Evolutionary conservation across 1,284 basidiomycete species (phyloP).

Genomic region (Microbotryum scabiosae): DNA sequence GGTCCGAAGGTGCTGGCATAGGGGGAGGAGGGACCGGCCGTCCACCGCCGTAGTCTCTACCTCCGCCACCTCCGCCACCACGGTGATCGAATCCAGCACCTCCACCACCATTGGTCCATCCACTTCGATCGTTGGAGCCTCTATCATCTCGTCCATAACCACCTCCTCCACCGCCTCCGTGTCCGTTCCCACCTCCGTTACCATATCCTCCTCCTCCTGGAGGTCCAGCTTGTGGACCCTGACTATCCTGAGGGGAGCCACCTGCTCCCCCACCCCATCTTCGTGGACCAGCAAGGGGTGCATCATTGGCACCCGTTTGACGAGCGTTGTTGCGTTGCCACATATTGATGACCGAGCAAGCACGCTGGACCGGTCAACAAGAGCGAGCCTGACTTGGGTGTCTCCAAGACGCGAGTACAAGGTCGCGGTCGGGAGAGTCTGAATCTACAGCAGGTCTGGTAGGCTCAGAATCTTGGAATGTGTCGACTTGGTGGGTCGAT

Average conservation of each 20-base stretch:
- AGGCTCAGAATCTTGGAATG: too few relatives aligned
- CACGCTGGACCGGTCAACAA: not conserved
- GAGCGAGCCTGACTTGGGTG: not conserved
- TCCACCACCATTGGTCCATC: not conserved
- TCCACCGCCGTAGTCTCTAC: constrained; percentile 13
- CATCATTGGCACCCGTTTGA: constrained; percentile 30
- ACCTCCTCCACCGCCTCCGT: constrained; percentile 20
- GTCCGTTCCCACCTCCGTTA: constrained; percentile 22
- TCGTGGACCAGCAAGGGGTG: constrained; percentile 23
- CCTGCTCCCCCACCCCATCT: constrained; percentile 28
- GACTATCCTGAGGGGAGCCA: constrained; percentile 1
- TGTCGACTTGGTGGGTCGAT: too few relatives aligned
- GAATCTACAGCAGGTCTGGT: too few relatives aligned
- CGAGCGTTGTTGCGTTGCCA: constrained; percentile 17
- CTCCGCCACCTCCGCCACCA: constrained; percentile 2
- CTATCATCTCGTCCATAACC: constrained; percentile 16
- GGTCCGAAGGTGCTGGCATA: not conserved
- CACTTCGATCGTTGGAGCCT: constrained; percentile 1
- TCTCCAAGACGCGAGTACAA: not conserved
- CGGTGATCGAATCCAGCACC: constrained; percentile 7
- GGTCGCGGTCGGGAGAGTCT: not conserved
- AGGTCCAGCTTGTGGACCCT: constrained; percentile 1
- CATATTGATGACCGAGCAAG: constrained; percentile 7
- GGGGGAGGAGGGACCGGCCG: constrained; percentile 23
- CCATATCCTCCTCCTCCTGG: constrained; percentile 20